These are phyloP conservation scores for Zygoascus hellenicus DNA, from an alignment of 1,139 yeast genomes.

Conservation along the genomic window DNA sequence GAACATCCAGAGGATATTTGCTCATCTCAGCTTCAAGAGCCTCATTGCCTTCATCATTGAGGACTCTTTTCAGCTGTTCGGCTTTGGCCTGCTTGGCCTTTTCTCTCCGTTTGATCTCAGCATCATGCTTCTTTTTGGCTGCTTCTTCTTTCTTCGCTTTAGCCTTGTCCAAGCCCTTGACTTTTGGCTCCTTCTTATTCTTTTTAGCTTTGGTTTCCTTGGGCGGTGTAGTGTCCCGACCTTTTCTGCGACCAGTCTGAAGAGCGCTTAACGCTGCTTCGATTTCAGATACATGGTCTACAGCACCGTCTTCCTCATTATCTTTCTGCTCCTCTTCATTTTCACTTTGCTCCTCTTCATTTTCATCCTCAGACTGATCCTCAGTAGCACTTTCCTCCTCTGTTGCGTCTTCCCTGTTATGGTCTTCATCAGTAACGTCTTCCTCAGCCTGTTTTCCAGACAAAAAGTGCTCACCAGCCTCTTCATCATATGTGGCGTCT, in stretches of 20 bases:
- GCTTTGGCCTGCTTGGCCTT: slow-evolving; percentile 42
- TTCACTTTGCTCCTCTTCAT: slow-evolving; percentile 9
- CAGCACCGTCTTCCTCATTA: neutral
- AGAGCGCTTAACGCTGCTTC: neutral
- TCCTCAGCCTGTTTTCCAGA: slow-evolving; percentile 13
- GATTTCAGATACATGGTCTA: neutral
- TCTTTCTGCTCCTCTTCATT: slow-evolving; percentile 10
- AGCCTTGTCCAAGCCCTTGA: slow-evolving; percentile 23
- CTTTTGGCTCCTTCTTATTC: slow-evolving; percentile 18
- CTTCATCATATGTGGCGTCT: too few species aligned
- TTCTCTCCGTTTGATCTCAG: slow-evolving; percentile 31
- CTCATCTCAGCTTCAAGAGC: slow-evolving; percentile 27
- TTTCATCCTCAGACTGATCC: slow-evolving; percentile 9
- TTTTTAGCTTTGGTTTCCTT: slow-evolving; percentile 26
- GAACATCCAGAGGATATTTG: slow-evolving; percentile 26
- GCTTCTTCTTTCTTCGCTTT: slow-evolving; percentile 14
- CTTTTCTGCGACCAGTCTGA: slow-evolving; percentile 62
- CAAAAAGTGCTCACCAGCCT: too few species aligned
- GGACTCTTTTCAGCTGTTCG: slow-evolving; percentile 42
- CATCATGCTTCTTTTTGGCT: slow-evolving; percentile 33
- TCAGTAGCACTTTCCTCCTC: neutral
- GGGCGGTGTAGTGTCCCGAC: slow-evolving; percentile 40
- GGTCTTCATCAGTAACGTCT: slow-evolving; percentile 10
- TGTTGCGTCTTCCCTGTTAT: neutral
- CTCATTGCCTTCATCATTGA: slow-evolving; percentile 32